phyloP scores from a whole-genome alignment of 2,329 filamentous ascomycete genomes.

The Alternaria rosae region DNA sequence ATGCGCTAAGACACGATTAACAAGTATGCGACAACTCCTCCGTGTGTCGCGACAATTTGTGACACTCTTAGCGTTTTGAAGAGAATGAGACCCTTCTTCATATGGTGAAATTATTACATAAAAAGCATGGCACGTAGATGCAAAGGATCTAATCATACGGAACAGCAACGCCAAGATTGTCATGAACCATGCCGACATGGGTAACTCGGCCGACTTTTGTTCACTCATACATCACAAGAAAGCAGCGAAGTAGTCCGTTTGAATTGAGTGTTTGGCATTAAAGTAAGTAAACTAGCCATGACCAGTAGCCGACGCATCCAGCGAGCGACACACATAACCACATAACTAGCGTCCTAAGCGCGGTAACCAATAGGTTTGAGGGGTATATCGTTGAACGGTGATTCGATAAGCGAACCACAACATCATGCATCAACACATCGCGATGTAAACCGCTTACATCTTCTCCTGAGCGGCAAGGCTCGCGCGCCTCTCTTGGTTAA shows the following conservation, averaged over 20 bases:
- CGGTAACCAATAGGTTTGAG: constrained; percentile 2
- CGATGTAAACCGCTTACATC: constrained; percentile 4
- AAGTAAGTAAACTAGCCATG: not conserved
- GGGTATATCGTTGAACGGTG: constrained; percentile 8
- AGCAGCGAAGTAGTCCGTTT: not conserved
- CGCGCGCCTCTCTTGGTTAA: constrained; percentile 22
- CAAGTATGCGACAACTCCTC: not conserved
- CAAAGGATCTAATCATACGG: not conserved
- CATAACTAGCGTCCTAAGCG: not conserved
- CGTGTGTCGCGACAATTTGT: not conserved
- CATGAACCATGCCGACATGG: not conserved
- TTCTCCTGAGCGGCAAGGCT: constrained; percentile 23
- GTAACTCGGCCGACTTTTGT: not conserved
- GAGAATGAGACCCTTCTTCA: not conserved
- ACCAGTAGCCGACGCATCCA: not conserved
- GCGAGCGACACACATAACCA: not conserved
- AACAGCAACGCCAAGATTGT: not conserved
- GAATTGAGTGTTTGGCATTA: constrained; percentile 6
- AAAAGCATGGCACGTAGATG: not conserved
- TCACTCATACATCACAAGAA: not conserved
- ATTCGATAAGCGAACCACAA: not conserved
- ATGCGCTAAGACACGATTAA: not conserved
- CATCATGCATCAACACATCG: constrained; percentile 2
- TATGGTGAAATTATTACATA: not conserved
- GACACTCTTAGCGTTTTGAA: not conserved